Evolutionary conservation across 2,329 filamentous ascomycete species (phyloP), one percentile per base, ranked within the genome.

Genomic region (Ceratocystis harringtonii): DNA sequence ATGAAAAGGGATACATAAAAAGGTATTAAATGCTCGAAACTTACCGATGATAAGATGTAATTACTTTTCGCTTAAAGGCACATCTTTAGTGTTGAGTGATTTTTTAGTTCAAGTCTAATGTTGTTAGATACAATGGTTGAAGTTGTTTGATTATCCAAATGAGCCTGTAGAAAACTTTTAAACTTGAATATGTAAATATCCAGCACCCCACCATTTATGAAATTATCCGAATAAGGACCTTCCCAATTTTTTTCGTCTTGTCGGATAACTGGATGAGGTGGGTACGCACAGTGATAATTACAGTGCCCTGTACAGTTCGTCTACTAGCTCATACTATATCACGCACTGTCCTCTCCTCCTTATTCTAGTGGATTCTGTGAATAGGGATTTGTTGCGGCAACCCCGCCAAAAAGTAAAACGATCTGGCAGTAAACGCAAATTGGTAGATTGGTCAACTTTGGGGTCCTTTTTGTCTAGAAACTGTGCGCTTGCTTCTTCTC

Each of bases 1-100:
- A 71, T 67, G 5, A 17, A 58, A 62, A 67, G 28, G 64, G 58
- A 69, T 64, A 55, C 64, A 55, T 65, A 64, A 65, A 62, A n/a
- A 1, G n/a, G 22, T 22, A 8, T 8, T 17, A 6, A 41, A 19
- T 19, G 17, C 4, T 57, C 28, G 25, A 45, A 48, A 55, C 66
- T 66, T 64, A 67, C 64, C 43, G 36, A 25, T 58, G 19, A 7
- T n/a, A 1, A 32, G 48, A 25, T 22, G 19, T 15, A 1, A 41
- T 15, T 41, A 41, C 8, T 41, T 15, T 1, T 12, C 12, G 36
- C 36, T 41, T 15, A 41, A 15, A 41, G 10, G 3, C 3, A 41
- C 10, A 15, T 41, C 10, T 5, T 41, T 41, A 15, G 10, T 15
- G 2, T 41, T 41, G 3, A 0, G 12, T 41, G 10, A 41, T 41